Conservation (phyloP, 2,329 filamentous ascomycete species). For the Juglanconis sp. region DNA sequence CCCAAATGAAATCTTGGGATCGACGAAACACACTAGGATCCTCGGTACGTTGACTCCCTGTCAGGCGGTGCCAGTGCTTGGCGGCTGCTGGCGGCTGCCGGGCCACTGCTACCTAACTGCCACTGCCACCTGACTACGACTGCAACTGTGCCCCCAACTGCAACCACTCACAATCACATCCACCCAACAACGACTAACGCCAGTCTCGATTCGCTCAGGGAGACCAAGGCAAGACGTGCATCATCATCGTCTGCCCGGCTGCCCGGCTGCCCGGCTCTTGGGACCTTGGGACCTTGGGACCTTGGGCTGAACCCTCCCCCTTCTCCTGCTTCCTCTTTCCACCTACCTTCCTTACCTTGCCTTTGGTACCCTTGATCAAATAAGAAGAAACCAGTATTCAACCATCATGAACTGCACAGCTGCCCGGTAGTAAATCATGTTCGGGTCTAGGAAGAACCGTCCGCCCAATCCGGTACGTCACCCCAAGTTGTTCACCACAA, state of each 20-base stretch:
- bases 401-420: neutral
- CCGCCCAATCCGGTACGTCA: slow-evolving; percentile 47
- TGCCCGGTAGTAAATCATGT: slow-evolving; percentile 35
- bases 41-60: neutral
- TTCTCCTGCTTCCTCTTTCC: neutral
- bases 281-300: neutral
- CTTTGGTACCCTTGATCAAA: neutral
- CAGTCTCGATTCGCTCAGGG: neutral
- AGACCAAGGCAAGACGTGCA: neutral
- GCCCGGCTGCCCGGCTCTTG: no score
- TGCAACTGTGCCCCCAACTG: neutral
- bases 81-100: no score
- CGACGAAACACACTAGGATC: no score
- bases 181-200: neutral
- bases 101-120: neutral
- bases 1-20: no score
- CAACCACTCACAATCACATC: no score
- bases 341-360: neutral
- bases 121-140: neutral
- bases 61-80: neutral
- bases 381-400: neutral
- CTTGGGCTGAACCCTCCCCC: neutral
- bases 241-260: neutral
- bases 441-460: slow-evolving; percentile 50
- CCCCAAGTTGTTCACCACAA: slow-evolving; percentile 10